Evolutionary conservation across 1,139 yeast species (phyloP).

Genomic region (Suhomyces chickasaworum): DNA sequence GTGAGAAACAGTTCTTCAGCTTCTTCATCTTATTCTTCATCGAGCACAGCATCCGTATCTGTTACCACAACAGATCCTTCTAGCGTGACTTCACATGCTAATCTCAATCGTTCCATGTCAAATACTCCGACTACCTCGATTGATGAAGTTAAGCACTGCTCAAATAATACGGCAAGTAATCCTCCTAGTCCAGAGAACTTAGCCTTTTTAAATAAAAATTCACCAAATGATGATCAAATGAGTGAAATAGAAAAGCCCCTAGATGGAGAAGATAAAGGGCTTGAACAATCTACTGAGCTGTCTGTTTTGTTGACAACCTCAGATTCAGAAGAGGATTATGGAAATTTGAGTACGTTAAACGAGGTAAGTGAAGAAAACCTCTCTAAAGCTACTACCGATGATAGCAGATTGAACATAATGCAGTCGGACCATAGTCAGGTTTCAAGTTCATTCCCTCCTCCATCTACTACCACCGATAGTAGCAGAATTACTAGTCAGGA

Average conservation of each 20-base stretch:
- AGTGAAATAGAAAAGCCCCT: background rate
- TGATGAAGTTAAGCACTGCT: constrained; percentile 2
- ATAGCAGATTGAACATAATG: background rate
- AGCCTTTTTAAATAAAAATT: background rate
- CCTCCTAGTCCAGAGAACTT: constrained; percentile 7
- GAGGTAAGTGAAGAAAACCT: constrained; percentile 17
- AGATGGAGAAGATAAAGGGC: background rate
- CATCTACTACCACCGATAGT: background rate
- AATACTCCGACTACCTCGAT: constrained; percentile 45
- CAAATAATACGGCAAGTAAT: background rate
- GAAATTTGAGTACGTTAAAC: constrained; percentile 17
- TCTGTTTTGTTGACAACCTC: background rate
- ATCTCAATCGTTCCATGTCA: constrained; percentile 31
- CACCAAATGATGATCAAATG: background rate
- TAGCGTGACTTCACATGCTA: constrained; percentile 27
- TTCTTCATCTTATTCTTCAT: constrained; percentile 12
- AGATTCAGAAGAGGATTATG: constrained; percentile 7
- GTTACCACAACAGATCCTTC: constrained; percentile 20
- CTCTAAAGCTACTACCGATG: constrained; percentile 9
- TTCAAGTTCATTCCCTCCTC: background rate
- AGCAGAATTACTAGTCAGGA: constrained; percentile 5
- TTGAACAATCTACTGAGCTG: constrained; percentile 2
- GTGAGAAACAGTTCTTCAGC: constrained; percentile 12
- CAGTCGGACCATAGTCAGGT: background rate
- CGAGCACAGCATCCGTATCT: constrained; percentile 11